Conservation (phyloP, 2,329 filamentous ascomycete species). For the Ustulina deusta region DNA sequence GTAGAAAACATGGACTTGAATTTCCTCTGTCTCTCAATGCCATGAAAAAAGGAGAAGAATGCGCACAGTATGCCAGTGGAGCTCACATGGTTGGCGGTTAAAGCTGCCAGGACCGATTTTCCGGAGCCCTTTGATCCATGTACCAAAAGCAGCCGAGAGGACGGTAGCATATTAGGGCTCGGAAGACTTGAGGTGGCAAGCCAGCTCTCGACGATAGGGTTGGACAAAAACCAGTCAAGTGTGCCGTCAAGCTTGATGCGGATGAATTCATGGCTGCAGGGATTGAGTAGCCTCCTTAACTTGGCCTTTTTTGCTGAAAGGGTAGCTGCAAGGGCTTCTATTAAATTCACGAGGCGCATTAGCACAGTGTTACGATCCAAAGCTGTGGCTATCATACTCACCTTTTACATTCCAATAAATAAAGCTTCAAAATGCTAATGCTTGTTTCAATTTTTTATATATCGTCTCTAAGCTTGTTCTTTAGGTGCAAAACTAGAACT, state of each 20-base stretch:
- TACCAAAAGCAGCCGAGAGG: conserved; percentile 1
- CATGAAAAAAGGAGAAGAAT: conserved; percentile 14
- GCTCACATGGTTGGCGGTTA: not conserved
- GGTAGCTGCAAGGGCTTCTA: conserved; percentile 1
- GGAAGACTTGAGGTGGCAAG: not conserved
- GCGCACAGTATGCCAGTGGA: not conserved
- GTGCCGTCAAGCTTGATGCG: conserved; percentile 5
- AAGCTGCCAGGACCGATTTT: conserved; percentile 11
- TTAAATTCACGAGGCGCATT: too few species aligned
- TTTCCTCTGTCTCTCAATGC: conserved; percentile 17
- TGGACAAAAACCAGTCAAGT: conserved; percentile 7
- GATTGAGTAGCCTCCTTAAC: not conserved
- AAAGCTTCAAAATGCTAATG: conserved; percentile 5
- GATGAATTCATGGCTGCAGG: conserved; percentile 11
- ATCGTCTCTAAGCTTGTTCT: conserved; percentile 1
- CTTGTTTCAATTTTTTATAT: not conserved
- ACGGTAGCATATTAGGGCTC: not conserved
- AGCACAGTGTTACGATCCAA: not conserved
- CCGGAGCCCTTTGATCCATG: conserved; percentile 13
- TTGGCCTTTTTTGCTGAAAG: not conserved
- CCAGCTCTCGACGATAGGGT: conserved; percentile 2
- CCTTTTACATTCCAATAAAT: conserved; percentile 3
- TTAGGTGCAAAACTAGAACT: not conserved
- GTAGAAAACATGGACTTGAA: conserved; percentile 10
- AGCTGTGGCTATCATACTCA: not conserved